Evolutionary conservation across 129 eudicot genomes (phyloP).

Genomic region (Artemisia annua): DNA sequence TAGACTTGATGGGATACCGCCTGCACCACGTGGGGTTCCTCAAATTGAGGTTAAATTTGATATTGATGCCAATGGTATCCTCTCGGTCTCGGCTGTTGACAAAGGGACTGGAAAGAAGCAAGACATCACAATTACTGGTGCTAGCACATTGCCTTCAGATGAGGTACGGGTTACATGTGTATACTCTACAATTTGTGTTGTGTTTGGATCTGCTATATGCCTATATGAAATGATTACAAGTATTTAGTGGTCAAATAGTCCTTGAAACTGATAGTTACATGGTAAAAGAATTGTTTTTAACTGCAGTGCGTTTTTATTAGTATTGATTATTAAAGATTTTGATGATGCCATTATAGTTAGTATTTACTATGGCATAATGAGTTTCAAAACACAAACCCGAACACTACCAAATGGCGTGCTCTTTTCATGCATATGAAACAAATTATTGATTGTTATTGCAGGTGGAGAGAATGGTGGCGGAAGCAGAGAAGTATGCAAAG

Average conservation of each 20-base stretch:
- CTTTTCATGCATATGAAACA: not conserved
- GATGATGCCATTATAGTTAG: too few relatives aligned
- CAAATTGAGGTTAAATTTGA: constrained; percentile 91
- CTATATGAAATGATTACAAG: too few relatives aligned
- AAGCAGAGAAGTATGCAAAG: constrained; percentile 76
- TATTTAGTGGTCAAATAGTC: too few relatives aligned
- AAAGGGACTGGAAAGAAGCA: constrained; percentile 93
- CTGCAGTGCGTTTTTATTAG: too few relatives aligned
- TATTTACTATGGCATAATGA: too few relatives aligned
- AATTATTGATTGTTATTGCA: constrained; percentile 15
- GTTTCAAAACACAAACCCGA: too few relatives aligned
- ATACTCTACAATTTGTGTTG: too few relatives aligned
- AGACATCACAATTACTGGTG: constrained; percentile 86
- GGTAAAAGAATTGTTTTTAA: too few relatives aligned
- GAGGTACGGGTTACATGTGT: constrained; percentile 44
- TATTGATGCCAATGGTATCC: constrained; percentile 88
- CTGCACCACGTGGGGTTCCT: constrained; percentile 92
- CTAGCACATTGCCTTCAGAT: constrained; percentile 81
- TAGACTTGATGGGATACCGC: constrained; percentile 81
- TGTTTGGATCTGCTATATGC: too few relatives aligned
- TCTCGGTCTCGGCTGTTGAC: constrained; percentile 77
- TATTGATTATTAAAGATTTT: too few relatives aligned
- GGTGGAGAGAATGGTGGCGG: constrained; percentile 84
- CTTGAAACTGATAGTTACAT: too few relatives aligned
- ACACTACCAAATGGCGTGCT: too few relatives aligned